Base-by-base conservation (phyloP, 2,329 filamentous ascomycete genomes). In the Aspergillus brasiliensis region DNA sequence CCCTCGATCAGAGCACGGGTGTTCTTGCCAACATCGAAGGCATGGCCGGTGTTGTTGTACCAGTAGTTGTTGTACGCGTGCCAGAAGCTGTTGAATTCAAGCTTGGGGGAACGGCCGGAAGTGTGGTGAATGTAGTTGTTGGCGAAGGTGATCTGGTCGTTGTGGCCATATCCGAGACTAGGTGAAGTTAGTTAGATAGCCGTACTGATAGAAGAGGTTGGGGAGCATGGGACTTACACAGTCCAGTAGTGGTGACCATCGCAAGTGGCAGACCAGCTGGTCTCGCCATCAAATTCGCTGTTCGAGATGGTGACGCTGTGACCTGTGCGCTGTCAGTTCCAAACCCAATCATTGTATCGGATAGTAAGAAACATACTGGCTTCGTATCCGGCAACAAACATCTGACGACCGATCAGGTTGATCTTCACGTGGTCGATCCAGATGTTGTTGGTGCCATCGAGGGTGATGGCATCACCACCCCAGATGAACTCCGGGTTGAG, bases 51-150 rank as follows among this genome's bases (percentile, higher is more conserved):
- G 66, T 74, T 78, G 59, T 74, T 68, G 62, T 71, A 71, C 71
- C 76, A 82, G 68, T 69, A 69, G 64, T 72, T 71, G 65, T 71
- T 71, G 61, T 65, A 67, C 49, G 80, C 82, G 72, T 87, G 85
- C 64, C 86, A 77, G 58, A 84, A 80, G 65, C 82, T 83, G 70
- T 82, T 81, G 46, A 77, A 78, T 42, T 73, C 76, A 40, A 87
- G 75, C 76, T 86, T 86, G 67, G 84, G 85, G 5, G 80, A 77
- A 54, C 85, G 83, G 63, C 85, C 84, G 3, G 79, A 82, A 56
- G 81, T 82, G 71, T 85, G 78, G 77, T 86, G 81, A 67, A 87
- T 75, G 75, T 85, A 86, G 79, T 87, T 87, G 66, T 78, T 78
- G 74, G 83, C 83, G 71, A 87, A 75, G 61, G 85, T 87, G 66